A percentile compares a stretch with the other conserved stretches of the same genome.
Conservation (phyloP, 176 grass and related monocot genomes). For the Canna indica region DNA sequence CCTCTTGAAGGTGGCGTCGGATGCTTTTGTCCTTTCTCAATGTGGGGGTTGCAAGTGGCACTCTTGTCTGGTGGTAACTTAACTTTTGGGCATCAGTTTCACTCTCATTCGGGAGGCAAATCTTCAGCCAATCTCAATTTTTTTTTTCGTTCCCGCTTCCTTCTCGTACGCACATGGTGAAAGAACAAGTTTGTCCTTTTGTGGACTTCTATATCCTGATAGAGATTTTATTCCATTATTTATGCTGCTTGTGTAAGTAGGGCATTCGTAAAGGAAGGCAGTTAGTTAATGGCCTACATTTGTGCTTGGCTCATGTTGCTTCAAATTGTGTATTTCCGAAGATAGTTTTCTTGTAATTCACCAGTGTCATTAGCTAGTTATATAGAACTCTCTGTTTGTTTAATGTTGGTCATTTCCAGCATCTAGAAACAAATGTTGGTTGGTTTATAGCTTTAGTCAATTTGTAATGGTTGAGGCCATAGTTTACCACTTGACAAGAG, state of each 20-base stretch:
- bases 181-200: conserved; percentile 6
- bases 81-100: not conserved
- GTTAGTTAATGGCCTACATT: no score
- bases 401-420: no score
- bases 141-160: conserved; percentile 1
- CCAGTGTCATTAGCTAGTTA: not conserved
- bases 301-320: no score
- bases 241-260: not conserved
- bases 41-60: not conserved
- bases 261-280: not conserved
- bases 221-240: not conserved
- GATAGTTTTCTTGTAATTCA: not conserved
- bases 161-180: not conserved
- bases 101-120: conserved; percentile 2
- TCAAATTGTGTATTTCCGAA: no score
- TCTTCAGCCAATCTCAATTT: not conserved
- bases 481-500: not conserved
- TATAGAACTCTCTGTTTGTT: not conserved
- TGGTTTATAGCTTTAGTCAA: not conserved
- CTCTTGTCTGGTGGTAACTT: not conserved
- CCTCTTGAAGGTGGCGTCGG: not conserved
- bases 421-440: not conserved
- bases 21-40: conserved; percentile 9
- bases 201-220: not conserved
- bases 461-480: not conserved